Evolutionary conservation across 805 yeast species (phyloP), one percentile per base, ranked within the genome.

Genomic region (Saccharomycopsis malanga): DNA sequence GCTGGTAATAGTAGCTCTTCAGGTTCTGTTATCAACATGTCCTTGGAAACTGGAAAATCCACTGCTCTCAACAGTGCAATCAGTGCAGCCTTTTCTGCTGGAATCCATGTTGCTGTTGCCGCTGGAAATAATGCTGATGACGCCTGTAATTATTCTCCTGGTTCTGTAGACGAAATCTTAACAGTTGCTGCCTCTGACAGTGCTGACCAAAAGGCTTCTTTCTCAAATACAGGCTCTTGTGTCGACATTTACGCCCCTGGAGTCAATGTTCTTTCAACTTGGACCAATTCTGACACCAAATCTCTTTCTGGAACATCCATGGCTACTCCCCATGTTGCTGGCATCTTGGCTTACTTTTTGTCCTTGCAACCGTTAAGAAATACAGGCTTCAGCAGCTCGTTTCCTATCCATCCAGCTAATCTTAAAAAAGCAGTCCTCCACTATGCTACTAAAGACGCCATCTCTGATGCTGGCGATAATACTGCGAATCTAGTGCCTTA

Each of bases 181-280:
- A 87, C 96, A 40, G 98, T 91, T 42, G 98, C 96, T 63, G 98
- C 98, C 20, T 81, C 95, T 12, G 84, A 93, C 49, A 72, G 84
- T 57, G 76, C 83, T 43, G 98, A 91, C 62, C 72, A 79, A 45
- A 86, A 95, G 72, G 98, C 98, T 20, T 80, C 82, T 66, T 93
- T 91, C 74, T 87, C 97, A 47, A 91, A 91, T 74, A 87, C 76
- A 67, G 98, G 98, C 63, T 75, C 74, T 61, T 91, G 98, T 73
- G 96, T 91, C 49, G 96, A 89, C 61, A 81, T 91, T 54, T 89
- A 86, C 61, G 98, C 95, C 21, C 98, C 98, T 21, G 98, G 98
- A 60, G 81, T 87, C 58, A 82, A 86, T 63, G 79, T 91, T 52
- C 71, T 82, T 56, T 87, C 96, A 37, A 82, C 89, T 32, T 84